Percentiles rank a stretch among this genome's conserved stretches.
Evolutionary conservation across 2,329 filamentous ascomycete genomes (phyloP).

Genomic region (Exophiala mesophila): DNA sequence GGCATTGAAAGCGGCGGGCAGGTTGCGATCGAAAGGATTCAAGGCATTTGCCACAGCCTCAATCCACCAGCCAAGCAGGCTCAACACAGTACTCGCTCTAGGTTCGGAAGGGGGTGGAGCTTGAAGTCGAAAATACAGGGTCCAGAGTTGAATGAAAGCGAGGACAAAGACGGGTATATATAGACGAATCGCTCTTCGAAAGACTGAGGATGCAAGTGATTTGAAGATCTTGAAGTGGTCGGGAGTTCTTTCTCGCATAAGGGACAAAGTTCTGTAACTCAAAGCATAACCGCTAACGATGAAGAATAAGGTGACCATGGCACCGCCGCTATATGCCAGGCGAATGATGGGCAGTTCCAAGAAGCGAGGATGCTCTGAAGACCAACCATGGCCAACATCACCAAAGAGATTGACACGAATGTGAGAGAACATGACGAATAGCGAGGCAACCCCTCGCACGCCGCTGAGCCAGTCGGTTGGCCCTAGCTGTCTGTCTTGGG

Average conservation of each 20-base stretch:
- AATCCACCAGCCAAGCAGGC: conserved; percentile 13
- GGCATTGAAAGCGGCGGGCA: neutral
- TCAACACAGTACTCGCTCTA: neutral
- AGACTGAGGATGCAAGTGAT: conserved; percentile 32
- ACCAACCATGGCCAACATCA: neutral
- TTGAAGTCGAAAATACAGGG: neutral
- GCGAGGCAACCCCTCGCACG: conserved; percentile 28
- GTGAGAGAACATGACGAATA: conserved; percentile 28
- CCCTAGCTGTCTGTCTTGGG: neutral
- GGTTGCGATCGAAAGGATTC: neutral
- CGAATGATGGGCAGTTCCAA: conserved; percentile 5
- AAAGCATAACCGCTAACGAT: conserved; percentile 45
- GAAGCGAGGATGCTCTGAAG: neutral
- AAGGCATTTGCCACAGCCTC: neutral
- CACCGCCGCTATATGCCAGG: conserved; percentile 13
- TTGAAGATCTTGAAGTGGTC: neutral
- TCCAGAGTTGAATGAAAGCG: neutral
- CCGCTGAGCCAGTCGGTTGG: conserved; percentile 28
- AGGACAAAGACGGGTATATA: neutral
- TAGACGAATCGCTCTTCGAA: conserved; percentile 38
- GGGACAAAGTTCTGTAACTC: conserved; percentile 36
- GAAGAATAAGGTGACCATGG: conserved; percentile 42
- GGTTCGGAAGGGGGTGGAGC: neutral
- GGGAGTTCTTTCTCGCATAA: neutral
- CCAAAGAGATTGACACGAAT: conserved; percentile 3